These are phyloP conservation scores for Yamadazyma laniorum DNA, from an alignment of 805 yeast genomes.

Conservation along the genomic window DNA sequence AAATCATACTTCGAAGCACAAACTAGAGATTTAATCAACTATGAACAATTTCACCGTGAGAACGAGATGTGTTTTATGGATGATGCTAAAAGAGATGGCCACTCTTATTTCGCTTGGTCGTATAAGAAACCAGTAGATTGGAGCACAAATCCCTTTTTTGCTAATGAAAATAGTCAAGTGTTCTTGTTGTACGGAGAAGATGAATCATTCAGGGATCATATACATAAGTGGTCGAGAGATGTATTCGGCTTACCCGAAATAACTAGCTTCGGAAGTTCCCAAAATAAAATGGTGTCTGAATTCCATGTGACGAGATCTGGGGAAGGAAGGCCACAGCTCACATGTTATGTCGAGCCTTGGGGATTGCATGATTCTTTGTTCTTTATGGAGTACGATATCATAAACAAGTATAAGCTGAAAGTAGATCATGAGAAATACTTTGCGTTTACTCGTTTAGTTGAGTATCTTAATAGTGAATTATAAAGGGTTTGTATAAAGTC, in stretches of 20 bases:
- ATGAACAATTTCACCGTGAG: conserved; percentile 9
- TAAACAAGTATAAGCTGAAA: conserved; percentile 8
- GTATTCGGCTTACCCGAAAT: conserved; percentile 29
- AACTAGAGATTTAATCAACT: conserved; percentile 20
- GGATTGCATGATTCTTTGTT: conserved; percentile 34
- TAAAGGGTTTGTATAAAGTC: conserved; percentile 8
- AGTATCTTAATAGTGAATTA: conserved; percentile 24
- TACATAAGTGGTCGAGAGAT: conserved; percentile 32
- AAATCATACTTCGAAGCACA: conserved; percentile 33
- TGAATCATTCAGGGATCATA: conserved; percentile 41
- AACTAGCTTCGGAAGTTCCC: conserved; percentile 11
- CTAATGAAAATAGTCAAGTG: conserved; percentile 22
- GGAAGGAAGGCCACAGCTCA: conserved; percentile 19
- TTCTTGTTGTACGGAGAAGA: conserved; percentile 41
- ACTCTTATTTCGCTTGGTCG: conserved; percentile 14
- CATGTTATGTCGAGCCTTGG: conserved; percentile 33
- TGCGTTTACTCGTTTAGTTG: conserved; percentile 23
- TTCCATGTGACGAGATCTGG: conserved; percentile 5
- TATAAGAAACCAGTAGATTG: conserved; percentile 24
- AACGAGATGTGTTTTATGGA: conserved; percentile 7
- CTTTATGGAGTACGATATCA: conserved; percentile 24
- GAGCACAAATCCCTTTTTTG: conserved; percentile 31
- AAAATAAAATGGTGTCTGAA: conserved; percentile 19
- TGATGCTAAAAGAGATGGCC: conserved; percentile 3
- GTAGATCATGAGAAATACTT: conserved; percentile 17